These are phyloP conservation scores for Coemansia sp. DNA, from an alignment of 192 early-diverging fungal species.

Conservation along the genomic window DNA sequence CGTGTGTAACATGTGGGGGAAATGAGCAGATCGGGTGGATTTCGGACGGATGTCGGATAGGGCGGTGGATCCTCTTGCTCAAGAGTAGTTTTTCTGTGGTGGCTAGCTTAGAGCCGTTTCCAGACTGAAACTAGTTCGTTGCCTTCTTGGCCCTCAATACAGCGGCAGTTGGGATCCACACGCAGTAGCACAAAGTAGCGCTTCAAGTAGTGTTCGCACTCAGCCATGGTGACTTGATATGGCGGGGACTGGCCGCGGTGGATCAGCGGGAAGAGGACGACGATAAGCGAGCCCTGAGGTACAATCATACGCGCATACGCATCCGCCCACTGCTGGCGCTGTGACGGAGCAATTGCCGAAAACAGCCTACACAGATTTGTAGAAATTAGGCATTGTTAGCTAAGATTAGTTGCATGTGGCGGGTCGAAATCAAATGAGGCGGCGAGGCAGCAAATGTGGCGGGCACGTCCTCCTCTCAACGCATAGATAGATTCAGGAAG, in stretches of 20 bases:
- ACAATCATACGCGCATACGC: conserved; percentile 42
- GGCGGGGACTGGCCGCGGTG: conserved; percentile 36
- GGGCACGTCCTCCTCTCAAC: background rate
- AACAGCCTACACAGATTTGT: conserved; percentile 33
- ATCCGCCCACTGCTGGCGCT: conserved; percentile 49
- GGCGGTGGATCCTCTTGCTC: background rate
- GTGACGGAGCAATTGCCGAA: conserved; percentile 43
- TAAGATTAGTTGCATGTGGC: background rate
- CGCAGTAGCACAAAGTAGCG: conserved; percentile 52
- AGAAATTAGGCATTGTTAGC: conserved; percentile 6
- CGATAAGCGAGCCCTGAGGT: conserved; percentile 48
- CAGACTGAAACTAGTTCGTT: conserved; percentile 51
- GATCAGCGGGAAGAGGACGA: conserved; percentile 47
- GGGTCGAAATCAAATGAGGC: background rate
- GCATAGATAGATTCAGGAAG: background rate
- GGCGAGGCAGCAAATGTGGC: background rate
- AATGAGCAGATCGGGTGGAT: background rate
- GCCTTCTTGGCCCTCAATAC: conserved; percentile 46
- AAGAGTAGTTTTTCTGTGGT: background rate
- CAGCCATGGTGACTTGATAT: conserved; percentile 46
- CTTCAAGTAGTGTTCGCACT: conserved; percentile 43
- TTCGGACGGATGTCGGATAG: background rate
- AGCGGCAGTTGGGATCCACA: conserved; percentile 47
- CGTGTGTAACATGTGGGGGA: background rate
- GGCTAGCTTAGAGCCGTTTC: conserved; percentile 26